Base-by-base conservation (phyloP, 139 green algal genomes). In the Tetraselmis striata region DNA sequence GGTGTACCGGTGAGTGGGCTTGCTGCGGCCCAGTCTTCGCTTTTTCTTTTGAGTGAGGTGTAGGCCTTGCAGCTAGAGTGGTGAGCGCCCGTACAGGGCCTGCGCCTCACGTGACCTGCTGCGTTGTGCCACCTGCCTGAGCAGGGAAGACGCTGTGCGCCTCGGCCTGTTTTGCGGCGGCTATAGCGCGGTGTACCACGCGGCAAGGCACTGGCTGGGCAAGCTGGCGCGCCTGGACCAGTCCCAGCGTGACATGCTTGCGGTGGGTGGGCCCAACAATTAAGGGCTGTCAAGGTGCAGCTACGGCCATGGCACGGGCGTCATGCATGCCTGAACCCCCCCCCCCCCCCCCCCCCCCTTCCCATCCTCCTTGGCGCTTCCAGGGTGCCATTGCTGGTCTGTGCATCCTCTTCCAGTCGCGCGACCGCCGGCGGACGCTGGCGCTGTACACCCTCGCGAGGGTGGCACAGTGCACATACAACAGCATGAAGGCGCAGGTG, bases 391-490 rank as follows among this genome's bases (percentile, higher is more conserved):
- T 84, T 23, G 80, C 86, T 29, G 87, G 87, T 5, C 29, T 90
- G 26, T 89, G 86, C 1, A 28, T 91, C 22, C 45, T 91, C 58
- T 83, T 91, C 23, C 83, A 89, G 75, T 80, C 80, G 23, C 30
- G 45, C 29, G 83, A 79, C 31, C 82, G 85, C 59, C 80, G 86
- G n/a, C 82, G 86, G 32, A 86, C 83, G 1, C 31, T 91, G 24
- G 87, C 87, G 1, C 78, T 91, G 29, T 91, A 91, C 80, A 80
- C 87, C 11, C 85, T 89, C 85, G 81, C 84, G 23, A 76, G 75
- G 28, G 1, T 82, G 24, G 79, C 74, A 2, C 83, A 89, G 84
- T 88, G 81, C 77, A 28, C 59, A 26, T 90, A 84, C 86, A 90
- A 90, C 77, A 86, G 76, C 23, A 29, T 79, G 1, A 83, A 89